phyloP scores from a whole-genome alignment of 2,329 filamentous ascomycete genomes.

The Coccinonectria pachysandricola region DNA sequence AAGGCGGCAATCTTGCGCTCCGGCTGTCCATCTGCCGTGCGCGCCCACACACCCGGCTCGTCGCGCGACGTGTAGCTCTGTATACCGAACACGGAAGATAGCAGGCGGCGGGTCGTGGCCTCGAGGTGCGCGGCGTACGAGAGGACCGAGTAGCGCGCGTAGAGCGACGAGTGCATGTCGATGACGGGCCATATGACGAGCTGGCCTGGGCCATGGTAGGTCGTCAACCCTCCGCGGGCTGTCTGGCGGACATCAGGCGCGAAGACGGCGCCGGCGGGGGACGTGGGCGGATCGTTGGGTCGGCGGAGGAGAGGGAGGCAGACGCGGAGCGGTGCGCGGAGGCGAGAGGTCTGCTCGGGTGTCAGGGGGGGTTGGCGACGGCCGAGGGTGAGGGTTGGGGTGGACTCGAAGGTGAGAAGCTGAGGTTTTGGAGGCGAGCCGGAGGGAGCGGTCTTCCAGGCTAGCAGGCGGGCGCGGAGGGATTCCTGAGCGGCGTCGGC shows the following conservation, averaged over 20 bases:
- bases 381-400: slow-evolving; percentile 81
- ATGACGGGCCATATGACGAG: slow-evolving; percentile 84
- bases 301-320: slow-evolving; percentile 7
- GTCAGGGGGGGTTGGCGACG: slow-evolving; percentile 58
- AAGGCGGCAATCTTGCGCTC: slow-evolving; percentile 76
- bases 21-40: slow-evolving; percentile 15
- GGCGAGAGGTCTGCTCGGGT: slow-evolving; percentile 31
- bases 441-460: slow-evolving; percentile 23
- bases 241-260: slow-evolving; percentile 57
- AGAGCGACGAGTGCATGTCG: slow-evolving; percentile 54
- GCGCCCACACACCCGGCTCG: slow-evolving; percentile 79
- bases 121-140: slow-evolving; percentile 74
- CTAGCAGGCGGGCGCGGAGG: slow-evolving; percentile 23
- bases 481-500: slow-evolving; percentile 24
- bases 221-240: slow-evolving; percentile 80
- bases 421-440: slow-evolving; percentile 47
- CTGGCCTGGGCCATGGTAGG: slow-evolving; percentile 92
- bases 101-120: slow-evolving; percentile 57
- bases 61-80: slow-evolving; percentile 49
- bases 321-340: slow-evolving; percentile 32
- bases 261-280: slow-evolving; percentile 14
- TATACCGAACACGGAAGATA: slow-evolving; percentile 48
- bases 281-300: slow-evolving; percentile 20
- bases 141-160: slow-evolving; percentile 55
- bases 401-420: slow-evolving; percentile 72